phyloP scores from a whole-genome alignment of 345 rosid genomes.

The Crucihimalaya himalaica region DNA sequence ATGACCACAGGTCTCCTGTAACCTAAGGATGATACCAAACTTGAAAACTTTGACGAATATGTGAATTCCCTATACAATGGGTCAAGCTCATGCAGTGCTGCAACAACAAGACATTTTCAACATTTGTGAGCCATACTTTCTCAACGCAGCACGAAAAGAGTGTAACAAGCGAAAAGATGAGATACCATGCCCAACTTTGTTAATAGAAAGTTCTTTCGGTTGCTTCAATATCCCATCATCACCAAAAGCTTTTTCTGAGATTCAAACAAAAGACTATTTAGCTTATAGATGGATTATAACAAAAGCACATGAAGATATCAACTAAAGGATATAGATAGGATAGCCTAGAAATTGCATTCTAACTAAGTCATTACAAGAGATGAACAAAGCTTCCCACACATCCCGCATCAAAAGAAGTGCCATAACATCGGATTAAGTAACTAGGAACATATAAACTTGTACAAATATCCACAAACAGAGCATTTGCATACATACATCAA shows the following conservation, averaged over 20 bases:
- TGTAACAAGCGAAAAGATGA: neutral
- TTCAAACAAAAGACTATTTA: neutral
- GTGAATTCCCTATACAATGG: constrained; percentile 72
- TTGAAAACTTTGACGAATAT: constrained; percentile 57
- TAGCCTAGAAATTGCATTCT: neutral
- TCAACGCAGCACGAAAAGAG: neutral
- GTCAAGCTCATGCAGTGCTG: constrained; percentile 89
- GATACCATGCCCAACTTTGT: constrained; percentile 96
- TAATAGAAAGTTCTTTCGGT: constrained; percentile 81
- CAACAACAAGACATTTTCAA: constrained; percentile 17
- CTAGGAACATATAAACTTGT: neutral
- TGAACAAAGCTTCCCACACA: neutral
- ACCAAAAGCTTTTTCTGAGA: constrained; percentile 86
- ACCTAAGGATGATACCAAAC: constrained; percentile 66
- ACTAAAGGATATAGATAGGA: neutral
- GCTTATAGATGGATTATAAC: neutral
- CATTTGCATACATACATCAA: neutral
- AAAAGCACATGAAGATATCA: neutral
- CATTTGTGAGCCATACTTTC: neutral
- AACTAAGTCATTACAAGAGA: neutral
- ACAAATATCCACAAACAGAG: neutral
- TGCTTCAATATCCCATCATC: constrained; percentile 77
- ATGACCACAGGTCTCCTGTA: constrained; percentile 73
- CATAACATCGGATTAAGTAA: neutral
- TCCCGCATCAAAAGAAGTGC: constrained; percentile 11